These are phyloP conservation scores for Tetraselmis chui DNA, from an alignment of 139 green algal species.

Conservation along the genomic window DNA sequence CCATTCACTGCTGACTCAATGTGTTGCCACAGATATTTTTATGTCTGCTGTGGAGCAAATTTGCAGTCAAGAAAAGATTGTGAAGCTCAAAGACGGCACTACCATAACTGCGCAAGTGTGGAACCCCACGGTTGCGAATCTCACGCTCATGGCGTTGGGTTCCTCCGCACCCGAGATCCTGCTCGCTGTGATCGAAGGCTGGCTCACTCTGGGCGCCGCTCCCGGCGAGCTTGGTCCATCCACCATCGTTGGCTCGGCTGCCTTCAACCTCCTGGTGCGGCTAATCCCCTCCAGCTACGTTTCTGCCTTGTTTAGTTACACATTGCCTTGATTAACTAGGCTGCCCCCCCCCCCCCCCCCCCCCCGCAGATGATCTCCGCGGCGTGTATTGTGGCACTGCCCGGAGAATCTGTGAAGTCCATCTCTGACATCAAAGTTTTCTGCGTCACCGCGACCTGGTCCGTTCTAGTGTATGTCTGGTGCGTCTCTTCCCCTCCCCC, in stretches of 20 bases:
- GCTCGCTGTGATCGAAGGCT: slow-evolving; percentile 21
- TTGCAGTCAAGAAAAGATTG: slow-evolving; percentile 2
- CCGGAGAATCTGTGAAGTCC: background rate
- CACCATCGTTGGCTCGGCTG: slow-evolving; percentile 12
- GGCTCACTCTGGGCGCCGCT: background rate
- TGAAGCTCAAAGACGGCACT: background rate
- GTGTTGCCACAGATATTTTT: slow-evolving; percentile 5
- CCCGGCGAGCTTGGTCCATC: slow-evolving; percentile 9
- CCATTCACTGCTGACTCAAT: background rate
- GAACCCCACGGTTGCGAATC: slow-evolving; percentile 41
- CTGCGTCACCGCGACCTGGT: slow-evolving; percentile 9
- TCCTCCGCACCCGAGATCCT: slow-evolving; percentile 40
- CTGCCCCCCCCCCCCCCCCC: background rate
- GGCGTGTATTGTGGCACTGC: background rate
- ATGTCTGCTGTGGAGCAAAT: slow-evolving; percentile 9
- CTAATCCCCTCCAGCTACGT: background rate
- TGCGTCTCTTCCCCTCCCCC: background rate
- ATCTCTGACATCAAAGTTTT: slow-evolving; percentile 18
- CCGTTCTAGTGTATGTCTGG: slow-evolving; percentile 18
- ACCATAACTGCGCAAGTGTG: slow-evolving; percentile 19
- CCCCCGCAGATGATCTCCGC: background rate
- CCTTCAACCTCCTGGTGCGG: slow-evolving; percentile 11
- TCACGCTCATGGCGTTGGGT: slow-evolving; percentile 38
- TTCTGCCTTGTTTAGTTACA: background rate
- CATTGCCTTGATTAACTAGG: background rate